Conservation (phyloP, 2,329 filamentous ascomycete species). For the Aureobasidium sp. region DNA sequence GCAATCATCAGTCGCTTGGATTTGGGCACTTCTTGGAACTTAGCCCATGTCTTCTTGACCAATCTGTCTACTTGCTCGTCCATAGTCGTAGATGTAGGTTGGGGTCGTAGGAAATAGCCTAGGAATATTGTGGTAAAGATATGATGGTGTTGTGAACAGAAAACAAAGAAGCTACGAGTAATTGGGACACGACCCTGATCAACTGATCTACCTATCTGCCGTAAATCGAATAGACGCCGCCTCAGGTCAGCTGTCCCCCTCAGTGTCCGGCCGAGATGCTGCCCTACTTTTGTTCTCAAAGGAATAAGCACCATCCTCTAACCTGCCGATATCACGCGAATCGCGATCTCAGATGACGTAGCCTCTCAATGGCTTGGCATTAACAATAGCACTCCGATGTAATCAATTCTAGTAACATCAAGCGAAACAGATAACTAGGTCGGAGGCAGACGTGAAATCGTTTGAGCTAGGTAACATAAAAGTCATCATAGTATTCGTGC, state of each 20-base stretch:
- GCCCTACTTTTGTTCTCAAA: not conserved
- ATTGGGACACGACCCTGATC: not conserved
- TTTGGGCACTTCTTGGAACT: constrained; percentile 36
- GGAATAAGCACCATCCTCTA: not conserved
- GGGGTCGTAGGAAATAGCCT: not conserved
- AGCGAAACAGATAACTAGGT: too few species aligned
- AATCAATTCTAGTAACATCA: too few species aligned
- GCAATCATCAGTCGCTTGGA: constrained; percentile 63
- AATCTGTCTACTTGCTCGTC: constrained; percentile 65
- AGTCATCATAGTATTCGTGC: too few species aligned
- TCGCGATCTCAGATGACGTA: not conserved
- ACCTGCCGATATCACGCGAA: not conserved
- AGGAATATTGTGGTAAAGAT: not conserved
- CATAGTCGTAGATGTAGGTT: constrained; percentile 57
- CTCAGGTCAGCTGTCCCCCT: constrained; percentile 1
- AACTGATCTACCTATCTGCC: not conserved
- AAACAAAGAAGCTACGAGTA: constrained; percentile 6
- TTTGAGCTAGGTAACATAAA: too few species aligned
- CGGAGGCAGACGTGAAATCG: too few species aligned
- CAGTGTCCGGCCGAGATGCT: not conserved
- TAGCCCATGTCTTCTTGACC: constrained; percentile 63
- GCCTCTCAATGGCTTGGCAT: not conserved
- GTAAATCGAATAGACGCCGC: not conserved
- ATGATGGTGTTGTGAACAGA: not conserved
- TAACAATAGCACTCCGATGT: not conserved